phyloP scores from a whole-genome alignment of 139 green algal genomes.

The Chlorella sp. region DNA sequence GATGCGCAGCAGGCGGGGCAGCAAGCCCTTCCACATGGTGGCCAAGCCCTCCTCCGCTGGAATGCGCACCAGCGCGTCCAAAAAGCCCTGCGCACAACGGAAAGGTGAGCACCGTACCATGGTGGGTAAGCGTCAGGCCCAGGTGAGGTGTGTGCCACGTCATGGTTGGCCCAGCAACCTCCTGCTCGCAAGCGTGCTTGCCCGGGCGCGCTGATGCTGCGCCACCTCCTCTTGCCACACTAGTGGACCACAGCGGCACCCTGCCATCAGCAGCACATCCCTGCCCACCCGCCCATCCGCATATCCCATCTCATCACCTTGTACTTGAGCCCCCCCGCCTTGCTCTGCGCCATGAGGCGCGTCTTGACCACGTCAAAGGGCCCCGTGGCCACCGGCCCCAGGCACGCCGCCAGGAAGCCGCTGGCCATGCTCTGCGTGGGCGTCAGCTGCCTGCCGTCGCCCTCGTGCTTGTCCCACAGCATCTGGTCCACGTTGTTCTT shows the following conservation, averaged over 20 bases:
- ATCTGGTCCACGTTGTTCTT: conserved; percentile 78
- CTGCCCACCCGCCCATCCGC: no score
- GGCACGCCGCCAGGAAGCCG: conserved; percentile 78
- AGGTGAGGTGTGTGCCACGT: no score
- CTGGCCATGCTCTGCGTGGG: conserved; percentile 73
- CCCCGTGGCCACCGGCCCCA: conserved; percentile 80
- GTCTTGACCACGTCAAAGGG: conserved; percentile 96
- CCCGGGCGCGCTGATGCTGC: no score
- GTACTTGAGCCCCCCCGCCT: conserved; percentile 60
- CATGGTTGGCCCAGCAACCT: no score
- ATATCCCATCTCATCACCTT: no score
- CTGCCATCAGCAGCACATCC: no score
- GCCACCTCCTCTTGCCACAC: no score
- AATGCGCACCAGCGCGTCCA: conserved; percentile 74
- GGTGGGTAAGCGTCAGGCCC: no score
- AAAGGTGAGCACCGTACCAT: no score
- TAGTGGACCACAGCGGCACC: no score
- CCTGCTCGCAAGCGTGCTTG: no score
- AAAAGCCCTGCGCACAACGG: conserved; percentile 67
- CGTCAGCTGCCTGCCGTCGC: conserved; percentile 68
- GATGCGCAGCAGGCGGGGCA: conserved; percentile 90
- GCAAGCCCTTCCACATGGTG: conserved; percentile 84
- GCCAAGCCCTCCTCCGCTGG: conserved; percentile 73
- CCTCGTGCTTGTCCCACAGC: conserved; percentile 80
- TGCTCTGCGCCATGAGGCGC: conserved; percentile 81